phyloP scores from a whole-genome alignment of 176 grass and related monocot genomes.

The Lolium multiflorum region DNA sequence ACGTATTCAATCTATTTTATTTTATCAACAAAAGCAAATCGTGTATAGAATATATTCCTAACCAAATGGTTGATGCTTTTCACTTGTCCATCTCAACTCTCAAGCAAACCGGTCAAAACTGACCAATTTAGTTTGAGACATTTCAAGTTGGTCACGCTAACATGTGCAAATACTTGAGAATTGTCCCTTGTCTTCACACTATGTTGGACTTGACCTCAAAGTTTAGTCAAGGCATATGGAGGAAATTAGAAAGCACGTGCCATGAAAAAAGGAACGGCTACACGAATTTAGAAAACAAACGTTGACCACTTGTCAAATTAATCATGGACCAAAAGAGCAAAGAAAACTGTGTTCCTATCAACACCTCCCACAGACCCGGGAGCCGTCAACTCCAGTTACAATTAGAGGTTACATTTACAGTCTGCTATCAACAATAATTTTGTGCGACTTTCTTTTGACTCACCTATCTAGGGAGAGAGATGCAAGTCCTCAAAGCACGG shows the following conservation, averaged over 20 bases:
- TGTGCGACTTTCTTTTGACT: neutral
- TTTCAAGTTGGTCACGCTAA: neutral
- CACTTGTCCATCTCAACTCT: too few relatives aligned
- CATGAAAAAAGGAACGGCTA: neutral
- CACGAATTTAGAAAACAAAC: neutral
- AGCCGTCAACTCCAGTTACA: neutral
- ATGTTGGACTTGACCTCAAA: neutral
- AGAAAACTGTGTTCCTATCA: neutral
- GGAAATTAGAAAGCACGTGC: neutral
- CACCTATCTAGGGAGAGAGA: neutral
- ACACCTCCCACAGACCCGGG: neutral
- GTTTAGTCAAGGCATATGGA: neutral
- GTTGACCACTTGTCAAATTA: neutral
- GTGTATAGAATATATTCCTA: too few relatives aligned
- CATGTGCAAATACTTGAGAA: neutral
- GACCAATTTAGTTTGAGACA: neutral
- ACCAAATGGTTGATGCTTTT: too few relatives aligned
- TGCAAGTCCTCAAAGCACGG: neutral
- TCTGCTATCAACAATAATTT: neutral
- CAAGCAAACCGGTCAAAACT: neutral
- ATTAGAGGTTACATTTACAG: neutral
- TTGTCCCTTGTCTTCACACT: neutral
- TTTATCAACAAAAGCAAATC: too few relatives aligned
- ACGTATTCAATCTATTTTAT: too few relatives aligned
- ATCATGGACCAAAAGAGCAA: neutral